Conservation (phyloP, 2,329 filamentous ascomycete genomes). For the Drechmeria coniospora region DNA sequence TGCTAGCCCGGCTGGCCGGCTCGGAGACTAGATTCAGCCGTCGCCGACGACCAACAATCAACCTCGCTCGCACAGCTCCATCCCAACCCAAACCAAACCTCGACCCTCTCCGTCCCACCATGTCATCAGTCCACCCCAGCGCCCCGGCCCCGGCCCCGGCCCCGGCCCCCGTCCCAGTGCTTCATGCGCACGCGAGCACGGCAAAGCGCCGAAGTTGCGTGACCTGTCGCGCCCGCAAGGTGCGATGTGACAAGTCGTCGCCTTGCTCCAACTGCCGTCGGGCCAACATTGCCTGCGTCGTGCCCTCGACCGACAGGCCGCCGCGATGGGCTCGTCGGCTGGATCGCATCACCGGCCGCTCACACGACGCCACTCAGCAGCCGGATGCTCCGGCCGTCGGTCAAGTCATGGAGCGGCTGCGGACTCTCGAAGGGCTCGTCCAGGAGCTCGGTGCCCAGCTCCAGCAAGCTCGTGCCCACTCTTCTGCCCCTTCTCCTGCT, state of each 20-base stretch:
- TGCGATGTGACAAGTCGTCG: conserved; percentile 39
- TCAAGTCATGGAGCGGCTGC: conserved; percentile 32
- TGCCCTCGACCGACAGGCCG: conserved; percentile 31
- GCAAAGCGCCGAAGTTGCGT: conserved; percentile 30
- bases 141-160: too few species aligned
- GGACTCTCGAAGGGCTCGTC: conserved; percentile 33
- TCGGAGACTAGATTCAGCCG: too few species aligned
- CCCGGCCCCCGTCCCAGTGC: too few species aligned
- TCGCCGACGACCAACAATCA: too few species aligned
- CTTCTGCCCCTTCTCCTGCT: too few species aligned
- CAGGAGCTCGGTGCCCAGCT: conserved; percentile 32
- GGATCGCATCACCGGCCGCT: conserved; percentile 23
- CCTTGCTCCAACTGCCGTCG: conserved; percentile 42
- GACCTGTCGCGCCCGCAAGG: conserved; percentile 37
- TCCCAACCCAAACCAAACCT: too few species aligned
- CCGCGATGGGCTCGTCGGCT: conserved; percentile 40
- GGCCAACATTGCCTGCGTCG: conserved; percentile 34
- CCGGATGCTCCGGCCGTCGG: conserved; percentile 12
- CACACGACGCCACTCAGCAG: conserved; percentile 13
- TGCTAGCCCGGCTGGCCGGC: too few species aligned
- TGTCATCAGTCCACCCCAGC: too few species aligned
- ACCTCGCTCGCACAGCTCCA: too few species aligned
- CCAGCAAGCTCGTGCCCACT: conserved; percentile 20
- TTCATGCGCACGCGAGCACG: too few species aligned
- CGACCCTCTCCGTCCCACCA: too few species aligned